Conservation (phyloP, 2,329 filamentous ascomycete genomes). For the Sporothrix pseudoabietina region DNA sequence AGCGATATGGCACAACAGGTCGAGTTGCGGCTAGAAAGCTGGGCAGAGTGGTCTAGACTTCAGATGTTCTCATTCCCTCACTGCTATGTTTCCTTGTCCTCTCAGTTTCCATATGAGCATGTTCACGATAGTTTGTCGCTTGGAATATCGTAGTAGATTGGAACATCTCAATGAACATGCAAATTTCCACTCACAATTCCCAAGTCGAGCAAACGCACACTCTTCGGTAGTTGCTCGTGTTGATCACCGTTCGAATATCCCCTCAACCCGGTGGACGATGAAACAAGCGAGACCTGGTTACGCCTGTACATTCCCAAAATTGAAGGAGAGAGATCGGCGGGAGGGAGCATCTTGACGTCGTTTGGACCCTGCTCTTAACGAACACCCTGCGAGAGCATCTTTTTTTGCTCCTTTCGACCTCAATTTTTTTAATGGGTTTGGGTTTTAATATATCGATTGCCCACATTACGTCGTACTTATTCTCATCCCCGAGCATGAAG, state of each 20-base stretch:
- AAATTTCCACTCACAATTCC: not conserved
- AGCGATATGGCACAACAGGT: not conserved
- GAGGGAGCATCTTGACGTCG: constrained; percentile 2
- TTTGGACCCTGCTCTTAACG: not conserved
- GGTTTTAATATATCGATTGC: not conserved
- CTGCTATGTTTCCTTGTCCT: not conserved
- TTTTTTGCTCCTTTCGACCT: not conserved
- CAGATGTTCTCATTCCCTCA: not conserved
- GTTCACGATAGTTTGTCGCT: not conserved
- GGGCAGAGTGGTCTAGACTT: not conserved
- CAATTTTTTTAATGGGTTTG: not conserved
- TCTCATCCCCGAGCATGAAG: not conserved
- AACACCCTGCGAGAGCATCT: not conserved
- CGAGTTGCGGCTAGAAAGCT: no score
- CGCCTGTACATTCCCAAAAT: not conserved
- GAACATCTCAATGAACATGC: not conserved
- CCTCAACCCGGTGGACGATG: not conserved
- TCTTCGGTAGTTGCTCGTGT: not conserved
- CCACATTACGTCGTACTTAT: not conserved
- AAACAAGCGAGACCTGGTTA: constrained; percentile 12
- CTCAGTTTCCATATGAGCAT: not conserved
- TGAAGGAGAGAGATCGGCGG: constrained; percentile 13
- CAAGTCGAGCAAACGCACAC: constrained; percentile 1
- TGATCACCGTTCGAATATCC: not conserved
- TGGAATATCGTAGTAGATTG: not conserved